Base-by-base conservation (phyloP, 2,329 filamentous ascomycete species). In the Sporothrix schenckii region DNA sequence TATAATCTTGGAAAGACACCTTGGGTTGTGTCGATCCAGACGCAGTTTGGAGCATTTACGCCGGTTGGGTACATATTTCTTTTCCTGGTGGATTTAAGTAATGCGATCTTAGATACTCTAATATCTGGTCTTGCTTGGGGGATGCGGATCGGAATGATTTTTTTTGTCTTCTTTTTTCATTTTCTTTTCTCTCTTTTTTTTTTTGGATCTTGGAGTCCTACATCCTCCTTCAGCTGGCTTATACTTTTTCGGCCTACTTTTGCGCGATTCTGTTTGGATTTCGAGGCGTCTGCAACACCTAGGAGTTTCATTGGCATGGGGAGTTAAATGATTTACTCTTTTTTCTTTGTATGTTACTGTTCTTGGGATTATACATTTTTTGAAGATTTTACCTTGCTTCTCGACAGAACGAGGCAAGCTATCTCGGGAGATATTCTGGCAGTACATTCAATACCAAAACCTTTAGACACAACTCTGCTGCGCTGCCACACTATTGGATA, bases 41-140 rank as follows among this genome's bases (percentile, higher is more conserved):
- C 52, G 53, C 27, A 14, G 54, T 60, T 69, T 60, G 66, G 52
- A 68, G 34, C 52, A 56, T 68, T 68, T 68, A 56, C 50, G 65
- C 50, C 65, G 52, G 66, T 69, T 58, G 24, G 52, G 52, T 60
- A 52, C 54, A 69, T 69, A 69, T 16, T 11, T 60, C 19, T 58
- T 68, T 52, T 41, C 10, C 19, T 39, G 53, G 53, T 69, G 53
- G 49, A 50, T 66, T 70, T 70, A 67, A 53, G 67, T 70, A 67
- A 66, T 66, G 61, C 69, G 50, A 34, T 70, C 61, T 70, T 58
- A 70, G 60, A 70, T 67, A 70, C 49, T 58, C 52, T 70, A 66
- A 70, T 68, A 68, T 68, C 66, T 56, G 66, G 66, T 56, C 66
- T 54, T 44, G 49, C 49, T 10, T 41, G 50, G 50, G 50, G 50